Evolutionary conservation across 2,329 filamentous ascomycete species (phyloP).

Genomic region (Sarocladium brachiariae): DNA sequence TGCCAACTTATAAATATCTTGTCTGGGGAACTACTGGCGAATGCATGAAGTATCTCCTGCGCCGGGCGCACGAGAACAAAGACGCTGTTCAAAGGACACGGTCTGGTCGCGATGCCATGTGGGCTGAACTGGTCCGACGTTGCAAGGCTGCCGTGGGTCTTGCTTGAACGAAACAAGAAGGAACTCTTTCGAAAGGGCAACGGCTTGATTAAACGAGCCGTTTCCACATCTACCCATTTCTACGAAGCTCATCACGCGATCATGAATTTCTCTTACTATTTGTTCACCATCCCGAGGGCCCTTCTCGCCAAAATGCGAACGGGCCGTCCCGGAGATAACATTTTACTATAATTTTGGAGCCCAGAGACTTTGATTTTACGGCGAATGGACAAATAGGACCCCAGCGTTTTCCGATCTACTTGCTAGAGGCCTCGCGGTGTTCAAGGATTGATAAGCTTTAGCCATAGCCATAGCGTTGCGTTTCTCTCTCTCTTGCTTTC

Average conservation of each 20-base stretch:
- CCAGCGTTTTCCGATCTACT: slow-evolving; percentile 10
- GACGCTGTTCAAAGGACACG: slow-evolving; percentile 60
- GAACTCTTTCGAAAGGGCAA: neutral
- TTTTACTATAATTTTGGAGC: neutral
- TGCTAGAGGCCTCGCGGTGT: slow-evolving; percentile 7
- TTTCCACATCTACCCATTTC: neutral
- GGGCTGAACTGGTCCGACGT: slow-evolving; percentile 52
- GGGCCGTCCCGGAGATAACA: neutral
- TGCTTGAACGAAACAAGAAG: slow-evolving; percentile 17
- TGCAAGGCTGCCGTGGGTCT: slow-evolving; percentile 35
- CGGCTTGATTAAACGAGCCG: no score
- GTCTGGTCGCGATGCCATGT: slow-evolving; percentile 56
- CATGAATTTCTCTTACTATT: neutral
- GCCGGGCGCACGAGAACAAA: slow-evolving; percentile 59
- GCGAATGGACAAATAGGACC: slow-evolving; percentile 5
- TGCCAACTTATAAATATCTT: slow-evolving; percentile 64
- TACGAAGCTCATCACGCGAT: neutral
- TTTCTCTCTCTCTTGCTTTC: slow-evolving; percentile 9
- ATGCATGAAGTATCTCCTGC: slow-evolving; percentile 77
- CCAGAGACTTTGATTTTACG: neutral
- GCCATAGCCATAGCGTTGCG: slow-evolving; percentile 13
- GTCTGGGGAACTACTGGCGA: slow-evolving; percentile 67
- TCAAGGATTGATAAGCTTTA: slow-evolving; percentile 6
- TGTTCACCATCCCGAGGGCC: neutral
- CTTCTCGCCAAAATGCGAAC: neutral